Conservation (phyloP, 2,329 filamentous ascomycete species). For the Rachicladosporium sp. region DNA sequence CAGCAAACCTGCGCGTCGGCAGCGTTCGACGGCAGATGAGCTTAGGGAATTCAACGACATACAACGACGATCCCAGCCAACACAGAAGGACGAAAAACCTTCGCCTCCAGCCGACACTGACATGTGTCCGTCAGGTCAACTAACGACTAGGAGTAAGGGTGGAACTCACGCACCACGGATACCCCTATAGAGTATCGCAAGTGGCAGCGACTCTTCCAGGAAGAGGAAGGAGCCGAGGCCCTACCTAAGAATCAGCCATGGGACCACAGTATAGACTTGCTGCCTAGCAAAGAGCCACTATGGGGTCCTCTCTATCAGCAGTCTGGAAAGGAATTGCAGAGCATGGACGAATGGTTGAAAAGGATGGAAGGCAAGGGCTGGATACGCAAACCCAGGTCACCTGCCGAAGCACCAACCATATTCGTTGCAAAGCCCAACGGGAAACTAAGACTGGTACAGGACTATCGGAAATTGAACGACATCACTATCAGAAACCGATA, state of each 20-base stretch:
- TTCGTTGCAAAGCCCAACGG: conserved; percentile 16
- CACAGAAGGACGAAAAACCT: background rate
- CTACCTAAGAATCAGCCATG: conserved; percentile 9
- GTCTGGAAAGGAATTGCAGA: conserved; percentile 7
- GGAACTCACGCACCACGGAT: too few relatives aligned
- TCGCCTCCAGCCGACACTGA: conserved; percentile 6
- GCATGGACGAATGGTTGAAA: conserved; percentile 2
- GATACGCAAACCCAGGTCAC: conserved; percentile 6
- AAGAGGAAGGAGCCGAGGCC: conserved; percentile 6
- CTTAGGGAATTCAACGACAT: conserved; percentile 5
- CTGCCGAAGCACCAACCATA: conserved; percentile 8
- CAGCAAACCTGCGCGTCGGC: conserved; percentile 2
- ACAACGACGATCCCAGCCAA: conserved; percentile 2
- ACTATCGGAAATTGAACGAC: conserved; percentile 18
- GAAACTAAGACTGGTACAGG: conserved; percentile 10
- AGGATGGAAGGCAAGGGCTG: conserved; percentile 4
- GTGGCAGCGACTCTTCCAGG: conserved; percentile 9
- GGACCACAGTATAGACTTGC: conserved; percentile 8
- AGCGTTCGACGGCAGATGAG: conserved; percentile 8
- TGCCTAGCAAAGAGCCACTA: conserved; percentile 6
- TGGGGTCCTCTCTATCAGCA: conserved; percentile 7
- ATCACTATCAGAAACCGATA: conserved; percentile 19
- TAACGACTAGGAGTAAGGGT: conserved; percentile 1
- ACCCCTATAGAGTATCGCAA: too few relatives aligned
- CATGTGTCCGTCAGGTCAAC: conserved; percentile 1